Percentiles rank a stretch among this genome's conserved stretches.
These are phyloP conservation scores for Fusarium sublunatum DNA, from an alignment of 2,329 filamentous ascomycete species.

Conservation along the genomic window DNA sequence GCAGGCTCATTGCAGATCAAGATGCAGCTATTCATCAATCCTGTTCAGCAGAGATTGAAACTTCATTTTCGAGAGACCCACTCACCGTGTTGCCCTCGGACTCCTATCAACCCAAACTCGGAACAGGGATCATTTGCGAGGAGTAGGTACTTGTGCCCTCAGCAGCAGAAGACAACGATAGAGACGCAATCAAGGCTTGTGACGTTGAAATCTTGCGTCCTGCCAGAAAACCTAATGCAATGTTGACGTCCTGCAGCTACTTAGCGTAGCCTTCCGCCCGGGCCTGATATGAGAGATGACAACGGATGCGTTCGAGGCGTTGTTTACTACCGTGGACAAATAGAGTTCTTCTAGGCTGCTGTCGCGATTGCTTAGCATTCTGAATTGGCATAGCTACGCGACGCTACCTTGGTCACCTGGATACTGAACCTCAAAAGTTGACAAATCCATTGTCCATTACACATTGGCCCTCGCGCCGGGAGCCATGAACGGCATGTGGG, in stretches of 20 bases:
- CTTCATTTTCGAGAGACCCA: constrained; percentile 16
- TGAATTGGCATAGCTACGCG: constrained; percentile 3
- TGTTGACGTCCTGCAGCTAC: constrained; percentile 40
- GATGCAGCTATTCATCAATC: constrained; percentile 22
- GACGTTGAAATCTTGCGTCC: not conserved
- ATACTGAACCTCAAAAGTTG: constrained; percentile 1
- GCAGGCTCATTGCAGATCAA: constrained; percentile 25
- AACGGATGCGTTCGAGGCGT: constrained; percentile 4
- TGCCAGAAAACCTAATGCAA: constrained; percentile 34
- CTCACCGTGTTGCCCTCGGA: not conserved
- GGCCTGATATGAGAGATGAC: constrained; percentile 1
- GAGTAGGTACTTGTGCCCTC: constrained; percentile 4
- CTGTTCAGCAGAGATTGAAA: constrained; percentile 15
- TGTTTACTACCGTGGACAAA: constrained; percentile 9
- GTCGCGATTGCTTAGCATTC: constrained; percentile 2
- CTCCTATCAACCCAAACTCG: constrained; percentile 9
- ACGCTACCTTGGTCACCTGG: constrained; percentile 6
- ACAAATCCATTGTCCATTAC: constrained; percentile 5
- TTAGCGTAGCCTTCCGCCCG: constrained; percentile 12
- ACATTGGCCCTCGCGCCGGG: constrained; percentile 11
- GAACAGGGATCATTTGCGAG: constrained; percentile 6
- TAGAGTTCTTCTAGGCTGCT: constrained; percentile 13
- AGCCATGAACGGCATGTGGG: constrained; percentile 34
- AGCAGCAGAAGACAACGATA: constrained; percentile 16
- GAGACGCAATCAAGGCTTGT: constrained; percentile 2